phyloP scores from a whole-genome alignment of 2,329 filamentous ascomycete species.

The Fusarium sp. region DNA sequence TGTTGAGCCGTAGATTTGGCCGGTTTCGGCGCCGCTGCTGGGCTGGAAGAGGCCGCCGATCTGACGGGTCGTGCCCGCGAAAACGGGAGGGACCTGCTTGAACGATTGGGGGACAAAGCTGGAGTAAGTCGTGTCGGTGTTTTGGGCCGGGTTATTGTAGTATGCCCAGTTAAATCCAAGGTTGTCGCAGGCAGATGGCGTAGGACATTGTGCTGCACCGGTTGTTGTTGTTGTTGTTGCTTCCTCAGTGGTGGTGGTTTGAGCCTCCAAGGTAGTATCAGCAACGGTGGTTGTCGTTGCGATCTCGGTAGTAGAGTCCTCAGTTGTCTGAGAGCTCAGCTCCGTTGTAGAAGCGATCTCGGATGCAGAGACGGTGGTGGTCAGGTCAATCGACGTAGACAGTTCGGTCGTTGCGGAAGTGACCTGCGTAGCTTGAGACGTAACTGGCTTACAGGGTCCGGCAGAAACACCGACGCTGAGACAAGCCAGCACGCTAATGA shows the following conservation, averaged over 20 bases:
- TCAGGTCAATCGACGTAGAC: neutral
- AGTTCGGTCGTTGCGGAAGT: neutral
- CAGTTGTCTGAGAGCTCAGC: neutral
- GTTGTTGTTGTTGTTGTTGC: neutral
- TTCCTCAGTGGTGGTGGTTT: neutral
- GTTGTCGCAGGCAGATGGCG: neutral
- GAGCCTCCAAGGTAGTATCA: neutral
- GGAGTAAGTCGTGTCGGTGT: constrained; percentile 11
- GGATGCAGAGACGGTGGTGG: neutral
- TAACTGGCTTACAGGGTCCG: constrained; percentile 7
- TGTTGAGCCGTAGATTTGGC: neutral
- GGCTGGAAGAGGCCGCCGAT: neutral
- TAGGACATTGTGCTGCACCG: neutral
- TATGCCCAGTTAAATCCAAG: constrained; percentile 14
- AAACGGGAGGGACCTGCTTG: neutral
- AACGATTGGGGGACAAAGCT: neutral
- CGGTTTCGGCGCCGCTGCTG: rapidly evolving
- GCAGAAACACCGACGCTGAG: neutral
- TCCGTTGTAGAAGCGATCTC: neutral
- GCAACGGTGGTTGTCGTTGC: neutral
- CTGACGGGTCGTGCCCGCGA: neutral
- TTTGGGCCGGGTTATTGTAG: neutral
- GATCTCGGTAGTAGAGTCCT: neutral
- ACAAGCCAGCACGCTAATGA: neutral
- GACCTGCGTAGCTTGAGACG: neutral